These are phyloP conservation scores for Aspergillus homomorphus DNA, from an alignment of 495 filamentous ascomycete species.

Conservation along the genomic window DNA sequence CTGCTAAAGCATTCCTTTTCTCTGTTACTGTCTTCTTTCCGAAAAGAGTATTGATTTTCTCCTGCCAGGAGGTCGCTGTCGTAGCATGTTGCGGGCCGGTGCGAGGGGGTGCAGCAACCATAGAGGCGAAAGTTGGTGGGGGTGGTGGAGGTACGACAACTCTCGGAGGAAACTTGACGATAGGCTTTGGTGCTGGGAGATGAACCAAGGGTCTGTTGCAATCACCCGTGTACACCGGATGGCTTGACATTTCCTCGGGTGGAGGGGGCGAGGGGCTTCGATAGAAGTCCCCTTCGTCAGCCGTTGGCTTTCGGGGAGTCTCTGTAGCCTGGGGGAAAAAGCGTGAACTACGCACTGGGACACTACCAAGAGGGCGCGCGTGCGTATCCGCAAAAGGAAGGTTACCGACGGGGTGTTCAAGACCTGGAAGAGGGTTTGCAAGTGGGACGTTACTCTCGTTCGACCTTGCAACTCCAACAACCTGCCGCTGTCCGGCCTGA, in stretches of 20 bases:
- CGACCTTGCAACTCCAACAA: conserved; percentile 33
- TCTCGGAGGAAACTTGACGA: conserved; percentile 68
- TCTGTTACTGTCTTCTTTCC: conserved; percentile 54
- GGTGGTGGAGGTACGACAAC: conserved; percentile 40
- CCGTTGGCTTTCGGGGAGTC: conserved; percentile 34
- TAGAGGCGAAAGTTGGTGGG: conserved; percentile 54
- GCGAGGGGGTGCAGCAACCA: conserved; percentile 46
- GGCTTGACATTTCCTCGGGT: conserved; percentile 60
- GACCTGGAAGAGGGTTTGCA: conserved; percentile 31
- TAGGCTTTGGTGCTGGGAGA: conserved; percentile 62
- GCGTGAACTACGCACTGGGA: conserved; percentile 54
- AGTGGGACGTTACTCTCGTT: conserved; percentile 28
- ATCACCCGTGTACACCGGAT: conserved; percentile 70
- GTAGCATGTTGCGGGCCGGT: conserved; percentile 18
- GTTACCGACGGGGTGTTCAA: conserved; percentile 37
- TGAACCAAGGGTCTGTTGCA: conserved; percentile 62
- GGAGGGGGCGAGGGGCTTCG: conserved; percentile 65
- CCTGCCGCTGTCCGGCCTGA: conserved; percentile 37
- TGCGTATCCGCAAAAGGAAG: conserved; percentile 38
- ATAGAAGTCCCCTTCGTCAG: conserved; percentile 29
- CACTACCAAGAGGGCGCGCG: conserved; percentile 35
- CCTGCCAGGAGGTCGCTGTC: conserved; percentile 60
- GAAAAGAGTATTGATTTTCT: conserved; percentile 69
- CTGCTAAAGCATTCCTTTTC: conserved; percentile 51
- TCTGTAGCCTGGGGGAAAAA: conserved; percentile 64